Evolutionary conservation across 352 stramenopile genomes (phyloP).

Genomic region (Globisporangium spiculum): DNA sequence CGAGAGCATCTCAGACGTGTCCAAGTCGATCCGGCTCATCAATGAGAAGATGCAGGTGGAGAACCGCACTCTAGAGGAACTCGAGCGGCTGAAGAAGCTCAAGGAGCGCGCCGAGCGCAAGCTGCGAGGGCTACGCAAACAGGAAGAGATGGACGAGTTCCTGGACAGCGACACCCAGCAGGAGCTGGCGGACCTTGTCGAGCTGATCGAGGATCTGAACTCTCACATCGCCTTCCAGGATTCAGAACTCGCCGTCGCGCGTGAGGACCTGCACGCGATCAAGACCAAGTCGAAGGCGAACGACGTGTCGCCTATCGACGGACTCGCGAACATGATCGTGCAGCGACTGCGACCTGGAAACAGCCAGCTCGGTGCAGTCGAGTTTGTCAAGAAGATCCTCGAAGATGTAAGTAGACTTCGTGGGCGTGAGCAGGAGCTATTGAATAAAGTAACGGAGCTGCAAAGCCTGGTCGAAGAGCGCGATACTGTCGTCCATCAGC

Average conservation of each 20-base stretch:
- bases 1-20: slow-evolving; percentile 74
- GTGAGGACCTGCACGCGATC: slow-evolving; percentile 52
- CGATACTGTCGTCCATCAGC: slow-evolving; percentile 42
- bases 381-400: slow-evolving; percentile 47
- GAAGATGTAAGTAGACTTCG: slow-evolving; percentile 48
- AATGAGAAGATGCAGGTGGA: slow-evolving; percentile 67
- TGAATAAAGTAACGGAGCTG: slow-evolving; percentile 33
- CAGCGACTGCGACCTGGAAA: slow-evolving; percentile 24
- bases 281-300: slow-evolving; percentile 38
- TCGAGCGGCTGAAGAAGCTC: slow-evolving; percentile 68
- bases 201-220: slow-evolving; percentile 74
- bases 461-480: slow-evolving; percentile 45
- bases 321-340: slow-evolving; percentile 28
- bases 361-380: slow-evolving; percentile 2
- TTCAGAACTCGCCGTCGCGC: slow-evolving; percentile 48
- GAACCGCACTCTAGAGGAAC: slow-evolving; percentile 55
- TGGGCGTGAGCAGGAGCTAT: slow-evolving; percentile 42
- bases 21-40: slow-evolving; percentile 51
- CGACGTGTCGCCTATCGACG: slow-evolving; percentile 47
- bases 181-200: slow-evolving; percentile 64
- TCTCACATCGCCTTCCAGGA: slow-evolving; percentile 86
- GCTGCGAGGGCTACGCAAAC: slow-evolving; percentile 35
- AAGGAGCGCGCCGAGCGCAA: slow-evolving; percentile 67
- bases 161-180: slow-evolving; percentile 62
- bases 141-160: slow-evolving; percentile 54